phyloP scores from a whole-genome alignment of 2,329 filamentous ascomycete species.

The Zymoseptoria passerinii region DNA sequence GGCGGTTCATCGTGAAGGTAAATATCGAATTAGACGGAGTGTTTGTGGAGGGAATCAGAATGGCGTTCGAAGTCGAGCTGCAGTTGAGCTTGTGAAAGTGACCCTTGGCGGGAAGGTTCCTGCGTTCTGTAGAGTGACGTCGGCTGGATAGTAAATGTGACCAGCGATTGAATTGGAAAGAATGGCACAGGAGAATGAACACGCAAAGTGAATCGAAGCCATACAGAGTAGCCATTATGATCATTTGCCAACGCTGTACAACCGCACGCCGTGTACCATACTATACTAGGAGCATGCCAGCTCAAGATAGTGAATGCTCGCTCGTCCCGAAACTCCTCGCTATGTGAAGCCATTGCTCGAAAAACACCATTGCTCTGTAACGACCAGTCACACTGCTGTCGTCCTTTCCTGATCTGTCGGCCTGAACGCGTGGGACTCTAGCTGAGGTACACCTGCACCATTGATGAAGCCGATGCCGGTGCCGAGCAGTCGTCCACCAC shows the following conservation, averaged over 20 bases:
- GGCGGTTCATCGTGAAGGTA: constrained; percentile 18
- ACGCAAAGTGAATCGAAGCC: neutral
- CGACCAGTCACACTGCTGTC: neutral
- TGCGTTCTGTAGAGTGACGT: neutral
- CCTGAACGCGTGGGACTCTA: constrained; percentile 9
- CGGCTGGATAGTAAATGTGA: neutral
- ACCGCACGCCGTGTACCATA: neutral
- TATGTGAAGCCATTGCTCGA: neutral
- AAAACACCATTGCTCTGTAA: neutral
- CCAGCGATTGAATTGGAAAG: neutral
- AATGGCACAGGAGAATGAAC: neutral
- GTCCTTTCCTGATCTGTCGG: neutral
- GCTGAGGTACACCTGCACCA: constrained; percentile 24
- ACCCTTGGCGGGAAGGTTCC: neutral
- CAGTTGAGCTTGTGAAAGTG: neutral
- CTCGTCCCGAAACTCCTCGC: neutral
- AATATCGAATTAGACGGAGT: neutral
- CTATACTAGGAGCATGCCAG: neutral
- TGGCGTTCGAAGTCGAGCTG: neutral
- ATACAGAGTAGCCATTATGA: neutral
- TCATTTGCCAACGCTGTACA: neutral
- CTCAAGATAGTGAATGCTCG: neutral
- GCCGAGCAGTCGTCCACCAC: constrained; percentile 36
- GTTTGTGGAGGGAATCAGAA: neutral
- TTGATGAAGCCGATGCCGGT: constrained; percentile 7